phyloP scores from a whole-genome alignment of 2,329 filamentous ascomycete species.

The Alternaria incomplexa region DNA sequence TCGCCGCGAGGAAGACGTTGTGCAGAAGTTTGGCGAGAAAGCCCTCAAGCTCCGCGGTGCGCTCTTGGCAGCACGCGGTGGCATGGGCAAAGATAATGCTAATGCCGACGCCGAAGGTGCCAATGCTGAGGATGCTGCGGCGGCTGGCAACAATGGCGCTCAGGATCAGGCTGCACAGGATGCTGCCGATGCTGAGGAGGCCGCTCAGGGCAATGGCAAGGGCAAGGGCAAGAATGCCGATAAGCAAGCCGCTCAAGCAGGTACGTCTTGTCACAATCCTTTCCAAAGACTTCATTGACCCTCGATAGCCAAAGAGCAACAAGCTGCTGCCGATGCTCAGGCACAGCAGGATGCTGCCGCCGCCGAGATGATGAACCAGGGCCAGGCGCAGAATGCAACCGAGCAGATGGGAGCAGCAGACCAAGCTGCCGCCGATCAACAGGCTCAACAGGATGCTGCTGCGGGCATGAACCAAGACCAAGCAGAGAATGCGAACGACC shows the following conservation, averaged over 20 bases:
- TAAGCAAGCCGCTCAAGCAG: constrained; percentile 5
- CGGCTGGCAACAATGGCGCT: constrained; percentile 5
- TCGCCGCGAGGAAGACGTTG: constrained; percentile 24
- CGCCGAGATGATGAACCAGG: neutral
- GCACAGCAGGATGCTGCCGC: neutral
- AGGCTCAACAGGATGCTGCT: neutral
- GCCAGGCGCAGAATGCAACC: neutral
- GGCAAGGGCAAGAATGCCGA: constrained; percentile 8
- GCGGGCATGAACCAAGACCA: neutral
- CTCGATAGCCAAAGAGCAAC: constrained; percentile 9
- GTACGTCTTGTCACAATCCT: neutral
- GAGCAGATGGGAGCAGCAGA: neutral
- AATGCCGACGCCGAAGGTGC: constrained; percentile 3
- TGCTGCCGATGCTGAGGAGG: constrained; percentile 6
- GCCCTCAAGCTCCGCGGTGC: constrained; percentile 36
- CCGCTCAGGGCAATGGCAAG: constrained; percentile 13
- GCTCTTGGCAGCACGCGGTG: constrained; percentile 27
- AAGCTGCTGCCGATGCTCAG: constrained; percentile 8
- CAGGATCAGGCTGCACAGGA: constrained; percentile 14
- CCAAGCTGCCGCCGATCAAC: constrained; percentile 6
- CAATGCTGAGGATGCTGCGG: constrained; percentile 2
- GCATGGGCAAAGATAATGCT: constrained; percentile 14
- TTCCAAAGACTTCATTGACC: neutral
- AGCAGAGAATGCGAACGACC: neutral
- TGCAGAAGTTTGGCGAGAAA: constrained; percentile 34